Base-by-base conservation (phyloP, 345 rosid species). In the Ceriops decandra region DNA sequence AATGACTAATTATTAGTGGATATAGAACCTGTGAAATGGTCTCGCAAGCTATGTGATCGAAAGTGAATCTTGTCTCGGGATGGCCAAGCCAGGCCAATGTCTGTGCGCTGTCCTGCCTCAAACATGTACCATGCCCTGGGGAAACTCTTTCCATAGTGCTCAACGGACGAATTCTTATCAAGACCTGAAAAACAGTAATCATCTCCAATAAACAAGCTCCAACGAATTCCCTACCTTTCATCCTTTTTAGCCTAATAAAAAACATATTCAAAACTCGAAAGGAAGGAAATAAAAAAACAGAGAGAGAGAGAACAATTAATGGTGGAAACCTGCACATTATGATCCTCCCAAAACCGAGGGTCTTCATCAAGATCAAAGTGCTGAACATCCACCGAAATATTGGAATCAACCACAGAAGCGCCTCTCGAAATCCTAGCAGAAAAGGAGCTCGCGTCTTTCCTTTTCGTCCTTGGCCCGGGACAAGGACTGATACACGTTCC, bases 61-160 rank as follows among this genome's bases (percentile, higher is more conserved):
- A 90, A 64, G 98, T 93, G 83, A 93, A 93, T 82, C 97, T 87
- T 19, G 91, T 86, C 76, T 93, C 98, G 9, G 97, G 92, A 79
- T 90, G 87, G 71, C 98, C 96, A 61, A 86, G 85, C 97, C 97
- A 93, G 61, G 72, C 52, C 73, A 93, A 76, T 66, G 91, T 80
- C 53, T 89, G 91, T 27, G 87, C 80, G 73, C 84, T 87, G 76
- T 93, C 97, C 77, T 89, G 98, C 75, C 75, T 89, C 76, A 93
- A 75, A 82, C 98, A 93, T 70, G 71, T 80, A 35, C 79, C 81
- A 53, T 83, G 33, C 67, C 96, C 96, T 81, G 84, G 96, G 7
- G 82, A 85, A 63, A 76, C 87, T 77, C 54, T 85, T 77, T 93
- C 98, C 81, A 75, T 73, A 62, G 79, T 69, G 42, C 77, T 89